Evolutionary conservation across 345 rosid species (phyloP), one percentile per base, ranked within the genome.

Genomic region (Gynandropsis gynandra): DNA sequence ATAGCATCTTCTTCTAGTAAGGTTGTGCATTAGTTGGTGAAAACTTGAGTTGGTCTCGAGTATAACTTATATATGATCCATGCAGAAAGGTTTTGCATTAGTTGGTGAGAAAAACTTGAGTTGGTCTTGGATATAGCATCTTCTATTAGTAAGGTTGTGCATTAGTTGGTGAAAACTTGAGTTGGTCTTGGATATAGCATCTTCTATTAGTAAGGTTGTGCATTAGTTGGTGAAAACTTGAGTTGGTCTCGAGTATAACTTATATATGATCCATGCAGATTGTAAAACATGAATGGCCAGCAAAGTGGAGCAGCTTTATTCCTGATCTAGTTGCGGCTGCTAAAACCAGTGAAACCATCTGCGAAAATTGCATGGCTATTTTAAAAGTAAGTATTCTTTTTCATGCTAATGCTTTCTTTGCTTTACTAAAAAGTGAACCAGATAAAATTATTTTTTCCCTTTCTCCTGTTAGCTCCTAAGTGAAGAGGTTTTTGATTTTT

Each of bases 271-370:
- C 15, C 51, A 50, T 58, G 19, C 34, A 93, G 99, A 93, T 93
- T 55, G 72, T 93, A 68, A 93, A 93, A 73, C 99, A 93, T 69
- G 99, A 93, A 59, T 93, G 99, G 99, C 99, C 97, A 37, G 77
- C 82, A 50, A 83, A 96, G 65, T 93, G 99, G 99, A 74, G 71
- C 61, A 88, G 99, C 74, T 93, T 88, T 70, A 83, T 93, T 63
- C 99, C 99, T 29, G 99, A 88, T 73, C 89, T 93, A 53, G 97
- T 93, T 75, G 80, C 95, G 4, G 99, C 99, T 15, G 97, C 99
- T 51, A 93, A 83, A 83, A 85, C 97, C n/a, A 93, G 95, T 8
- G 99, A 93, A 93, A 93, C 97, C 40, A 81, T 93, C 63, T 93
- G 99, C 44, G 99, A 88, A 66, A 93, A 93, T 74, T 93, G 97